phyloP scores from a whole-genome alignment of 2,329 filamentous ascomycete species.

The Ilyonectria sp. region DNA sequence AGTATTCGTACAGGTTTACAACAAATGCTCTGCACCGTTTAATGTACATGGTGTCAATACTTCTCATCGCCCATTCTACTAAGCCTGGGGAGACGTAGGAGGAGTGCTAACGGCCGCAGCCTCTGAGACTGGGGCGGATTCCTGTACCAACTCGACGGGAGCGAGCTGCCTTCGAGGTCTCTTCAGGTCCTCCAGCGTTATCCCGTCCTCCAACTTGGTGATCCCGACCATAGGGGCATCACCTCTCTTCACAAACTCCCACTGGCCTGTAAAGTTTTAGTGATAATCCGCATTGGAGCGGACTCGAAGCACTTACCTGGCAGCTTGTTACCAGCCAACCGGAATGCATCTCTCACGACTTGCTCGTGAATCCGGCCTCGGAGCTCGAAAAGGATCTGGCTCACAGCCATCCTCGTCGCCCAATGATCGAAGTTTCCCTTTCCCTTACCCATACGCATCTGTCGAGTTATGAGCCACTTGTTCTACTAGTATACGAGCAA shows the following conservation, averaged over 20 bases:
- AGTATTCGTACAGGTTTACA: conserved; percentile 48
- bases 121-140: conserved; percentile 51
- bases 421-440: conserved; percentile 98
- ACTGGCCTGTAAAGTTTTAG: conserved; percentile 72
- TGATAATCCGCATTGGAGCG: conserved; percentile 4
- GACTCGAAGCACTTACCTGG: conserved; percentile 74
- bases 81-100: conserved; percentile 51
- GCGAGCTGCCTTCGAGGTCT: conserved; percentile 80
- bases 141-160: conserved; percentile 56
- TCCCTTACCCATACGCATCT: conserved; percentile 98
- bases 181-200: conserved; percentile 88
- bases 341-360: conserved; percentile 92
- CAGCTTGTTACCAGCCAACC: conserved; percentile 94
- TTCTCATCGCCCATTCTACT: conserved; percentile 26
- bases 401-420: conserved; percentile 91
- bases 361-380: conserved; percentile 95
- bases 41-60: conserved; percentile 43
- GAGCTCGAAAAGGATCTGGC: conserved; percentile 92
- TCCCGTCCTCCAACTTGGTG: conserved; percentile 87
- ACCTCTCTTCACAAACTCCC: conserved; percentile 94
- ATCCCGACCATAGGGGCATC: conserved; percentile 92
- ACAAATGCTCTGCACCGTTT: conserved; percentile 42
- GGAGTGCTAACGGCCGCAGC: conserved; percentile 53
- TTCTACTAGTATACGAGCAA: conserved; percentile 14
- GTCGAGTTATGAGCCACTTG: conserved; percentile 37